Base-by-base conservation (phyloP, 2,329 filamentous ascomycete genomes). In the Penicillium olsonii region DNA sequence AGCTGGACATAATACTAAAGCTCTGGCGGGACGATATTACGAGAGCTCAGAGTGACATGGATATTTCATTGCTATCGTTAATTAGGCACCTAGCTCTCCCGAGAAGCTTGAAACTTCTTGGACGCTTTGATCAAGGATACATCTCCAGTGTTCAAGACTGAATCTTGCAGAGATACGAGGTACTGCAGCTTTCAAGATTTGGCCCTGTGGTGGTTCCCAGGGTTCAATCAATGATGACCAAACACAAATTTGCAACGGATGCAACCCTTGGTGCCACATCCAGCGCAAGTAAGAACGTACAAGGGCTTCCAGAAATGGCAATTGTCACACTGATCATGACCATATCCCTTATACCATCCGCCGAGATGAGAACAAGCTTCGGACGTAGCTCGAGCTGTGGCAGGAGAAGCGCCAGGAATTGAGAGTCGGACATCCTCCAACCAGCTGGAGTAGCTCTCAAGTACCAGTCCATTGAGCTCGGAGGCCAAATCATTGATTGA, bases 231-330 rank as follows among this genome's bases (percentile, higher is more conserved):
- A 24, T 24, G 22, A 8, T 8, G 22, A 8, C 8, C 22, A 24
- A 8, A 24, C 8, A 24, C 22, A 19, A 66, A 69, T 48, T 64
- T 69, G 46, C 68, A 70, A n/a, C 55, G 48, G 18, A 67, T 57
- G 38, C 68, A 70, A 4, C 56, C 60, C 41, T 54, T 61, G 2
- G 56, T 37, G 3, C 64, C 63, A 42, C 68, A 70, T 10, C 51
- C 53, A 1, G 62, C 56, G 35, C 68, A 70, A 2, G 42, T 62
- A 9, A 69, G 53, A 6, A 51, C 57, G 26, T 57, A 70, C 4
- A 69, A 47, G 0, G 67, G 68, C 51, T 42, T 56, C 59, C 61
- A 68, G 6, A 60, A 48, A 35, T 60, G 53, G 44, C 68, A 70
- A 0, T 34, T 26, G 18, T 60, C 52, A 41, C 68, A 70, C 34